Base-by-base conservation (phyloP, 1,139 yeast species). In the Hyphopichia pseudoburtonii region DNA sequence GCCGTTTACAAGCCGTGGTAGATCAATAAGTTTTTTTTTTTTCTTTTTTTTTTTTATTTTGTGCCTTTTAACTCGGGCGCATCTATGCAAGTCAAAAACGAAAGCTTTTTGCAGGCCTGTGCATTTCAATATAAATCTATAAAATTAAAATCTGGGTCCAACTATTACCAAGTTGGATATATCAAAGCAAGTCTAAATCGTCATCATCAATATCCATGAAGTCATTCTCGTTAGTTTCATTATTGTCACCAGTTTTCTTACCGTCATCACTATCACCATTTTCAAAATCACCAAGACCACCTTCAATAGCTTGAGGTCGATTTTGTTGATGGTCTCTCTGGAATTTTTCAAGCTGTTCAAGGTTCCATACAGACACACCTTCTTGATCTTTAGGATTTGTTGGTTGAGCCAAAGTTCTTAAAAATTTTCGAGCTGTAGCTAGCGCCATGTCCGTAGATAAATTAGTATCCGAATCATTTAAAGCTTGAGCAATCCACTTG, bases 401-500 rank as follows among this genome's bases (percentile, higher is more conserved):
- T 0, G 98, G 97, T 60, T 92, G 99, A 0, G 98, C 97, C 77
- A 90, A 80, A 3, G 90, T 84, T 50, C 97, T 72, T 55, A 92
- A 70, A 55, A 92, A 92, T 62, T 89, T 90, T 56, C 88, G 90
- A 2, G 97, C 95, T 38, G 86, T 82, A 0, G 97, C 96, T 40
- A 92, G 76, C 0, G 97, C 97, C 97, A 92, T 92, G 64, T 92
- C 99, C 0, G 97, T 92, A 0, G 97, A 89, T 39, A 92, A 66
- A 50, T 90, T 92, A 2, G 87, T 78, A 54, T 92, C 97, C 0
- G 97, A 90, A 56, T 92, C 97, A 24, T 85, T 70, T 41, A 92
- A 73, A 1, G 92, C 97, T 54, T 92, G 97, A 0, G 90, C 85
- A 34, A 92, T 92, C 99, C 99, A 92, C 58, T 88, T 90, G 0